Base-by-base conservation (phyloP, 2,329 filamentous ascomycete genomes). In the Arthroderma uncinatum region DNA sequence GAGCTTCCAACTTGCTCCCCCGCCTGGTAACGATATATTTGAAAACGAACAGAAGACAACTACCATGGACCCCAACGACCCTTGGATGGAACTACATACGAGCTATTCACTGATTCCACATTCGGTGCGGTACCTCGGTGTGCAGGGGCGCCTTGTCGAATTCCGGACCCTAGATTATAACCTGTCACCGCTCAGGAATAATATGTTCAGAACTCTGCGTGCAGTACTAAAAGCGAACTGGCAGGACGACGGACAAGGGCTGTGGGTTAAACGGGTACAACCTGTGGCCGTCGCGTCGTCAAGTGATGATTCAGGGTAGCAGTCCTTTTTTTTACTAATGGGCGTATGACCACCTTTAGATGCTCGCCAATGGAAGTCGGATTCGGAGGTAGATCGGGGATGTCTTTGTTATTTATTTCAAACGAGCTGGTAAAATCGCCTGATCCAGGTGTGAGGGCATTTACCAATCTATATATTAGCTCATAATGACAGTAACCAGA, bases 71-170 rank as follows among this genome's bases (percentile, higher is more conserved):
- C 66, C 71, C 6, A 71, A 71, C 21, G 72, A 75, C 58, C 71
- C 72, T 0, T 81, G 80, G 79, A 76, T 78, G 69, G 79, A 82
- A 65, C 75, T 79, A 12, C 73, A 78, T 58, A 76, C 75, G 1
- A 70, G 74, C 0, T 82, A 82, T 64, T 71, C 69, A 2, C 64
- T 77, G 33, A 70, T 82, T 28, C 69, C 68, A 8, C 68, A 71
- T 58, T 62, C 67, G 19, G 66, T 74, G 33, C 62, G 62, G 16
- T 63, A 66, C 5, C 53, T 69, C 10, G 62, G 63, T 1, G 56
- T 55, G 5, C 59, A 56, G 40, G 62, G 62, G n/a, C 54, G 61
- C 23, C 42, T 67, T 55, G 48, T 55, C 37, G 60, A 63, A 36
- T 72, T 72, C 25, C 59, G 54, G 14, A 64, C 66, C 5, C 64